phyloP scores from a whole-genome alignment of 2,329 filamentous ascomycete genomes.

The Fusarium longipes region DNA sequence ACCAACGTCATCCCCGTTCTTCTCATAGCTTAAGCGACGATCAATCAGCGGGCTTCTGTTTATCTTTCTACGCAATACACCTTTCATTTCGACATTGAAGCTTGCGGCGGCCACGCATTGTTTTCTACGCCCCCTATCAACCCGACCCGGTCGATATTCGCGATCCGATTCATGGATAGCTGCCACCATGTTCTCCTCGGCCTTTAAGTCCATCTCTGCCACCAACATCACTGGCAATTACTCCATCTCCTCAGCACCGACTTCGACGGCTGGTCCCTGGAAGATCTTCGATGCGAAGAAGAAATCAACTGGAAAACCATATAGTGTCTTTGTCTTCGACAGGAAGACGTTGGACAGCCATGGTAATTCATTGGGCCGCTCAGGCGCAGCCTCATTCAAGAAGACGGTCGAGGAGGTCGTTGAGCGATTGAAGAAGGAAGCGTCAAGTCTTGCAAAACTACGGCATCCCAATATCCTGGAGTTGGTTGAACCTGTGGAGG shows the following conservation, averaged over 20 bases:
- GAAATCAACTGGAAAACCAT: constrained; percentile 89
- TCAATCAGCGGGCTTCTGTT: constrained; percentile 2
- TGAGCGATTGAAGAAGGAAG: constrained; percentile 91
- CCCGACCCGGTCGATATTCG: constrained; percentile 45
- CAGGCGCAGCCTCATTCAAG: constrained; percentile 74
- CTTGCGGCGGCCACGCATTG: constrained; percentile 6
- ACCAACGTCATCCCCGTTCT: constrained; percentile 36
- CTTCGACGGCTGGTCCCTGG: constrained; percentile 91
- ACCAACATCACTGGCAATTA: constrained; percentile 95
- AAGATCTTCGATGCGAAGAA: constrained; percentile 98
- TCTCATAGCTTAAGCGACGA: constrained; percentile 24
- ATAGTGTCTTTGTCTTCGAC: constrained; percentile 95
- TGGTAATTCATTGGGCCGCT: constrained; percentile 53
- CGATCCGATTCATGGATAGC: constrained; percentile 41
- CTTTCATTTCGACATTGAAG: neutral
- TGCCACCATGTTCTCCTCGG: constrained; percentile 84
- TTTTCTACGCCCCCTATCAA: neutral
- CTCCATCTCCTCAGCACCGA: constrained; percentile 78
- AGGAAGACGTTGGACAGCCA: constrained; percentile 81
- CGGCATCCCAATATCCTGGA: constrained; percentile 93
- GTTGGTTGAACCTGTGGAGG: constrained; percentile 93
- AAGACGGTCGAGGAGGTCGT: constrained; percentile 88
- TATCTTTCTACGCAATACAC: neutral
- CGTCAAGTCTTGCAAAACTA: constrained; percentile 85
- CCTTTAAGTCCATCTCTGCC: constrained; percentile 91